These are phyloP conservation scores for Vitis hybrid DNA, from an alignment of 177 flowering plant genomes.

Conservation along the genomic window DNA sequence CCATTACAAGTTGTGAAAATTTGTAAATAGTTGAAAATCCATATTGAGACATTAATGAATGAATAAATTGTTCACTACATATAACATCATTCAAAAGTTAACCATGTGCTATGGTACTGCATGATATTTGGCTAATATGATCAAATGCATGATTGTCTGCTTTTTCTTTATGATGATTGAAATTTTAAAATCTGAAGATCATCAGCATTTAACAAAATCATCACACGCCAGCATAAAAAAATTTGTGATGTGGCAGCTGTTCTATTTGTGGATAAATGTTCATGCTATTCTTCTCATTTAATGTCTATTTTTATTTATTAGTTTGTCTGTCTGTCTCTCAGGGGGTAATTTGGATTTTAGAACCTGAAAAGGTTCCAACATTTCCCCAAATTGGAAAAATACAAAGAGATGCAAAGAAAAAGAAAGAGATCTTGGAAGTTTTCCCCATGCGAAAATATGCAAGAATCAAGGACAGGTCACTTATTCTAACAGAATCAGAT, in stretches of 20 bases:
- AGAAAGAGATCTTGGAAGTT: slow-evolving; percentile 67
- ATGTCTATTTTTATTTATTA: background rate
- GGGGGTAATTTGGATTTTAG: slow-evolving; percentile 85
- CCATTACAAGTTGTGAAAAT: no score
- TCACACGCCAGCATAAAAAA: no score
- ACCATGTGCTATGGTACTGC: no score
- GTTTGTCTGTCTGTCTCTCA: slow-evolving; percentile 20
- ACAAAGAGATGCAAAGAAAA: slow-evolving; percentile 49
- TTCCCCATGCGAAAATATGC: slow-evolving; percentile 63
- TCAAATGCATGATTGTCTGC: no score
- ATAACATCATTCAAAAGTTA: no score
- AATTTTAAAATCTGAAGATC: no score
- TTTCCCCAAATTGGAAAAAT: slow-evolving; percentile 28
- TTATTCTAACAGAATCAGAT: slow-evolving; percentile 55
- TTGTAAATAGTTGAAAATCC: no score
- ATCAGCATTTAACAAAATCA: no score
- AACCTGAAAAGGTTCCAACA: slow-evolving; percentile 57
- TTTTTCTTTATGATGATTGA: no score
- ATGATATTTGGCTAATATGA: no score
- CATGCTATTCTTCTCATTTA: slow-evolving; percentile 1
- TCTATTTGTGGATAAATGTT: background rate
- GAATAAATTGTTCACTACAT: no score
- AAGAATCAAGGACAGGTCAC: slow-evolving; percentile 50
- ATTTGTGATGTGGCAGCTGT: background rate
- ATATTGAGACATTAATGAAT: no score